Conservation (phyloP, 495 filamentous ascomycete species). For the Hypoxylon fragiforme region DNA sequence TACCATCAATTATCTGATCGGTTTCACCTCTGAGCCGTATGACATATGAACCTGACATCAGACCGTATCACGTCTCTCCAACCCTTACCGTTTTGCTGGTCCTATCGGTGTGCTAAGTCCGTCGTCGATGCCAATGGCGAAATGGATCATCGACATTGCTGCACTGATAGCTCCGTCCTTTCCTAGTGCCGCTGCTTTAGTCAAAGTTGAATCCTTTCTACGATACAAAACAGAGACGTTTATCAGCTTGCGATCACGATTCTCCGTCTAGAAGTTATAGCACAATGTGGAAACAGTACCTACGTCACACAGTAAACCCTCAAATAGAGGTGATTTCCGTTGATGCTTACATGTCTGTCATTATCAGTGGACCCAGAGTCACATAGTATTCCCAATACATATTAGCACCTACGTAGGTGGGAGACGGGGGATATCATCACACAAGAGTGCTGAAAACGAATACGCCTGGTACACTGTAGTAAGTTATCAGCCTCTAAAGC, state of each 20-base stretch:
- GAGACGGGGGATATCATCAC: too few relatives aligned
- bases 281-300: too few relatives aligned
- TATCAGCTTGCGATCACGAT: conserved; percentile 8
- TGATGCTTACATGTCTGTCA: too few relatives aligned
- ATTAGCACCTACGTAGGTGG: too few relatives aligned
- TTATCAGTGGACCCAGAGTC: too few relatives aligned
- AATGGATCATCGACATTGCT: conserved; percentile 1
- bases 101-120: conserved; percentile 2
- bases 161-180: neutral
- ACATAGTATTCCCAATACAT: too few relatives aligned
- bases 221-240: neutral
- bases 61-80: conserved; percentile 7
- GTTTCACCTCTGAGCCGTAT: conserved; percentile 13
- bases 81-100: conserved; percentile 6
- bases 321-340: too few relatives aligned
- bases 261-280: conserved; percentile 3
- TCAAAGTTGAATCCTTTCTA: neutral
- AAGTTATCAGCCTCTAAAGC: too few relatives aligned
- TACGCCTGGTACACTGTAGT: too few relatives aligned
- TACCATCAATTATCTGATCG: conserved; percentile 1
- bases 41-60: conserved; percentile 35
- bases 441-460: too few relatives aligned
- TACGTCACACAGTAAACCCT: too few relatives aligned
- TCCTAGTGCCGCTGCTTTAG: conserved; percentile 8
- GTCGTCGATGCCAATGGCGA: conserved; percentile 2